Evolutionary conservation across 306 rosid species (phyloP), one percentile per base, ranked within the genome.

Genomic region (Inga oerstediana): DNA sequence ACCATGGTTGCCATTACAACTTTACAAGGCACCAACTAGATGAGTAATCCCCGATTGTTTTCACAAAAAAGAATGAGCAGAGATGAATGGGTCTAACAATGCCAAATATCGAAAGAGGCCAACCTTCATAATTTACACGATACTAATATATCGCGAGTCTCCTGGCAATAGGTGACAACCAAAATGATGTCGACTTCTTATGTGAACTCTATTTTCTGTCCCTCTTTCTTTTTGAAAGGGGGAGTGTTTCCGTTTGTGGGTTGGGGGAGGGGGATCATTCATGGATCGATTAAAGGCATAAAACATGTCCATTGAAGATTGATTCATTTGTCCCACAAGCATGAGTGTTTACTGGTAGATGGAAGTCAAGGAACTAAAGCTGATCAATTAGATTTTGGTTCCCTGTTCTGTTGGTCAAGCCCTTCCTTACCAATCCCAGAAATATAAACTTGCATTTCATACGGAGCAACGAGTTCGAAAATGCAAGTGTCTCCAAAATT

Each of bases 401-500:
- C 58, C 79, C 86, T 77, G 79, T 77, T 85, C 78, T 84, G 91
- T 82, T 75, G 72, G 27, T 91, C 94, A 76, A 85, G 82, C 83
- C 92, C 97, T 78, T 85, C 91, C 61, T 89, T 87, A 71, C 94
- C 95, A 41, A 77, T 89, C 66, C 94, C 88, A 39, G 98, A 90
- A 77, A 93, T 83, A 88, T 92, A 88, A 56, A 95, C 98, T 30
- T 83, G 90, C 92, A 95, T 87, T 78, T 93, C 95, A 74, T 83
- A 82, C 75, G 87, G 85, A 61, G 84, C 89, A 72, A 95, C 88
- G 8, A 95, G 92, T 88, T 95, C 98, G 58, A 95, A 95, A 41
- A 92, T 92, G 92, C 98, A 93, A 0, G 94, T 81, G 85, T 95
- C 98, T 58, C 98, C 98, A 39, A 92, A 81, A 69, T 93, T 90